These are phyloP conservation scores for Paracorniculantispora psalliotae DNA, from an alignment of 2,329 filamentous ascomycete species.

Conservation along the genomic window DNA sequence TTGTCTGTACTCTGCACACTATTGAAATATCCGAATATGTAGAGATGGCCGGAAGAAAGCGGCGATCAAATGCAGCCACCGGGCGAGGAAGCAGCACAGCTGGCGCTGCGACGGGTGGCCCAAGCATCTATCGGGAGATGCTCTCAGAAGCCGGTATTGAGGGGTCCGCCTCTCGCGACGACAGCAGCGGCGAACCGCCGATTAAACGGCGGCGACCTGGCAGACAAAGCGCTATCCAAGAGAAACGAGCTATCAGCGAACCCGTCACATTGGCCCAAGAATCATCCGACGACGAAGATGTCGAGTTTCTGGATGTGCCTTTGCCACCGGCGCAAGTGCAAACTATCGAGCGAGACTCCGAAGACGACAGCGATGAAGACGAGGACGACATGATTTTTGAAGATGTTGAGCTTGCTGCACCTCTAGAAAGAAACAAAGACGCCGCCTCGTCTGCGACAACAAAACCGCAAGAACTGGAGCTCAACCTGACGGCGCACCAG, in stretches of 20 bases:
- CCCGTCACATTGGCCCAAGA: constrained; percentile 1
- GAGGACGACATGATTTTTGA: constrained; percentile 38
- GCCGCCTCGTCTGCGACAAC: constrained; percentile 19
- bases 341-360: constrained; percentile 45
- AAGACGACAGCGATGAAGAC: constrained; percentile 39
- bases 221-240: background rate
- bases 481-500: constrained; percentile 48
- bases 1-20: background rate
- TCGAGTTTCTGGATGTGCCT: constrained; percentile 47
- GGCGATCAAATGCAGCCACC: constrained; percentile 19
- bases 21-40: constrained; percentile 6
- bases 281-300: constrained; percentile 28
- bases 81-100: constrained; percentile 13
- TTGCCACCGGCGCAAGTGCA: constrained; percentile 45
- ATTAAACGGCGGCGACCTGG: constrained; percentile 33
- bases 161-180: constrained; percentile 15
- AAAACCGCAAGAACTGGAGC: constrained; percentile 37
- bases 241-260: constrained; percentile 3
- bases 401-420: constrained; percentile 40
- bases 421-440: constrained; percentile 19
- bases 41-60: constrained; percentile 29
- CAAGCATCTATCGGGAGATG: constrained; percentile 45
- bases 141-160: constrained; percentile 43
- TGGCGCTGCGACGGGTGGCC: constrained; percentile 20
- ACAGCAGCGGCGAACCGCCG: constrained; percentile 33